Evolutionary conservation across 768 basidiomycete species (phyloP).

Genomic region (Lanmaoa pseudosensibilis): DNA sequence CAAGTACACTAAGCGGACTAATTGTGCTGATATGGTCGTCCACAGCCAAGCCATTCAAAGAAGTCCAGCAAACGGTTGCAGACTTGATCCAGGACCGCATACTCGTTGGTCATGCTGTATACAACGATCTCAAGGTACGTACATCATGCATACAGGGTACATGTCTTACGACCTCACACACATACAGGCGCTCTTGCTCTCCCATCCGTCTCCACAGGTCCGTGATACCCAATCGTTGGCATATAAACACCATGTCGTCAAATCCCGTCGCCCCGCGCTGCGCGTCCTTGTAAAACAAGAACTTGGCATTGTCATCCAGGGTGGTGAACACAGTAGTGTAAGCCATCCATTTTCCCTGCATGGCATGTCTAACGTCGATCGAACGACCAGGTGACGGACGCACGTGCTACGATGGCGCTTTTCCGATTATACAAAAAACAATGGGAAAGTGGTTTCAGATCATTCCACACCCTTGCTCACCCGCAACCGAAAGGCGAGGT

Average conservation of each 20-base stretch:
- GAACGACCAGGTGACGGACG: slow-evolving; percentile 74
- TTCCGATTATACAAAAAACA: slow-evolving; percentile 78
- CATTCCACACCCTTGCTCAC: background rate
- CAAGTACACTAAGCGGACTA: background rate
- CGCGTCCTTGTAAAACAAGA: slow-evolving; percentile 80
- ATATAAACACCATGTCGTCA: slow-evolving; percentile 56
- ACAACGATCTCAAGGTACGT: slow-evolving; percentile 80
- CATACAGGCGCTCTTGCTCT: slow-evolving; percentile 58
- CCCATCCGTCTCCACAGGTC: slow-evolving; percentile 61
- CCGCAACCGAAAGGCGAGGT: background rate
- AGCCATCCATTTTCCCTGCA: slow-evolving; percentile 21
- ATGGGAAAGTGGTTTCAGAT: slow-evolving; percentile 64
- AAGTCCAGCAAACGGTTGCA: slow-evolving; percentile 77
- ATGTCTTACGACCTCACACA: background rate
- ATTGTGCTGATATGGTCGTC: background rate
- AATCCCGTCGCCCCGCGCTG: slow-evolving; percentile 70
- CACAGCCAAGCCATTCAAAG: slow-evolving; percentile 72
- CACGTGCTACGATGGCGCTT: slow-evolving; percentile 92
- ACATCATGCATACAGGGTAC: background rate
- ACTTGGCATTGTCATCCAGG: slow-evolving; percentile 76
- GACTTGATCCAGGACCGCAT: slow-evolving; percentile 75
- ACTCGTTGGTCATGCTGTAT: slow-evolving; percentile 87
- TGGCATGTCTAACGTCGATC: background rate
- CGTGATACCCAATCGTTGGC: slow-evolving; percentile 73
- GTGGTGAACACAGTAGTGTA: slow-evolving; percentile 90